Evolutionary conservation across 139 green algal species (phyloP).

Genomic region (Tetraselmis striata): DNA sequence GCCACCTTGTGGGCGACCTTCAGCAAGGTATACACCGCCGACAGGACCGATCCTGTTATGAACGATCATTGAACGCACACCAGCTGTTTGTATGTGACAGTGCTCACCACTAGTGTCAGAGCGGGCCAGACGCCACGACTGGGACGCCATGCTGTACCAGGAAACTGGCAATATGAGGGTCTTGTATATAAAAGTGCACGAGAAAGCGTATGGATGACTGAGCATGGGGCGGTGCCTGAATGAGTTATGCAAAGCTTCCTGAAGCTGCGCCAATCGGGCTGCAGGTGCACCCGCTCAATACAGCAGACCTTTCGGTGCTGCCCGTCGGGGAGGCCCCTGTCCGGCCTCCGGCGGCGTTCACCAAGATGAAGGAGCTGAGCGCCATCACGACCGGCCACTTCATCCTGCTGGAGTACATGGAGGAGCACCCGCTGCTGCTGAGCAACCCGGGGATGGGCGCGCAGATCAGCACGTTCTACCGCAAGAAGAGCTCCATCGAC

Average conservation of each 20-base stretch:
- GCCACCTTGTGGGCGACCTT: not conserved
- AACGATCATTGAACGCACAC: no score
- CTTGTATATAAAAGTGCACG: no score
- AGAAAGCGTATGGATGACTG: no score
- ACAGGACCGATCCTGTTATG: no score
- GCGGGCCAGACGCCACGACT: no score
- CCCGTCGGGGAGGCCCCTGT: not conserved
- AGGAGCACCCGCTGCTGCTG: slow-evolving; percentile 69
- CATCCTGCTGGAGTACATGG: slow-evolving; percentile 71
- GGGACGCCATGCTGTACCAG: no score
- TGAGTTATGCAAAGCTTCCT: no score
- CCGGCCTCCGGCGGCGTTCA: slow-evolving; percentile 41
- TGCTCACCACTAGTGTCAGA: no score
- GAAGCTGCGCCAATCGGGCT: no score
- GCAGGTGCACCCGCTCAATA: not conserved
- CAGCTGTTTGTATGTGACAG: no score
- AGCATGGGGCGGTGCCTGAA: no score
- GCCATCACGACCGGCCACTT: slow-evolving; percentile 48
- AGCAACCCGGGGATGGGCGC: slow-evolving; percentile 70
- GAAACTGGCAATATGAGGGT: no score
- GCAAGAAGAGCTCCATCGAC: slow-evolving; percentile 43
- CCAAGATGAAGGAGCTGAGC: slow-evolving; percentile 44
- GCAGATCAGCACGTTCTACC: slow-evolving; percentile 65
- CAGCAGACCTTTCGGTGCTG: not conserved
- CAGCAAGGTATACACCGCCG: not conserved